These are phyloP conservation scores for Lasiosphaeria ovina DNA, from an alignment of 495 filamentous ascomycete genomes.

Conservation along the genomic window DNA sequence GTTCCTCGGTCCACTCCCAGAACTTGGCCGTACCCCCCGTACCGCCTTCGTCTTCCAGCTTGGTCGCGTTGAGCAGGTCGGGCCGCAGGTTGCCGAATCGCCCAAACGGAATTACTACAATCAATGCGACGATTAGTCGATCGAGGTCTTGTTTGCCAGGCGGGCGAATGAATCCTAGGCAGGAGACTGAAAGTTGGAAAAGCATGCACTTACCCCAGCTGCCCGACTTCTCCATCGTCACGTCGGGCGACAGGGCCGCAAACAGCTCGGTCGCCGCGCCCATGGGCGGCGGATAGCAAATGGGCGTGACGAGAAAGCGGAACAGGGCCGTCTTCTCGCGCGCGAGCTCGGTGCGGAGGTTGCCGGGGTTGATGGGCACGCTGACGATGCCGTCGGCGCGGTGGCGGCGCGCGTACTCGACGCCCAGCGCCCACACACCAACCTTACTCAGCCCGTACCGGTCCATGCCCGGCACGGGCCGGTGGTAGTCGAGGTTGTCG, in stretches of 20 bases:
- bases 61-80: conserved; percentile 28
- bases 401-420: conserved; percentile 35
- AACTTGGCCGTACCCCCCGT: conserved; percentile 34
- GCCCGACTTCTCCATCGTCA: conserved; percentile 21
- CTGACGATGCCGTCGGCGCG: conserved; percentile 30
- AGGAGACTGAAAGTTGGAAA: background rate
- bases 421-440: conserved; percentile 35
- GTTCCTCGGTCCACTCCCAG: conserved; percentile 42
- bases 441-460: conserved; percentile 42
- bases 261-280: conserved; percentile 49
- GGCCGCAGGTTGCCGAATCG: conserved; percentile 23
- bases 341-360: conserved; percentile 39
- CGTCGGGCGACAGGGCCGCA: conserved; percentile 41
- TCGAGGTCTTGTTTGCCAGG: background rate
- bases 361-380: conserved; percentile 34
- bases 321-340: conserved; percentile 8
- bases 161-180: background rate
- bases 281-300: conserved; percentile 29
- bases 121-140: background rate
- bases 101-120: conserved; percentile 27
- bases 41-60: conserved; percentile 31
- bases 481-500: conserved; percentile 15
- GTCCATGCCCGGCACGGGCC: conserved; percentile 3
- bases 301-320: conserved; percentile 3
- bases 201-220: conserved; percentile 5